phyloP scores from a whole-genome alignment of 73 alveolate genomes.

The Breviolum minutum region DNA sequence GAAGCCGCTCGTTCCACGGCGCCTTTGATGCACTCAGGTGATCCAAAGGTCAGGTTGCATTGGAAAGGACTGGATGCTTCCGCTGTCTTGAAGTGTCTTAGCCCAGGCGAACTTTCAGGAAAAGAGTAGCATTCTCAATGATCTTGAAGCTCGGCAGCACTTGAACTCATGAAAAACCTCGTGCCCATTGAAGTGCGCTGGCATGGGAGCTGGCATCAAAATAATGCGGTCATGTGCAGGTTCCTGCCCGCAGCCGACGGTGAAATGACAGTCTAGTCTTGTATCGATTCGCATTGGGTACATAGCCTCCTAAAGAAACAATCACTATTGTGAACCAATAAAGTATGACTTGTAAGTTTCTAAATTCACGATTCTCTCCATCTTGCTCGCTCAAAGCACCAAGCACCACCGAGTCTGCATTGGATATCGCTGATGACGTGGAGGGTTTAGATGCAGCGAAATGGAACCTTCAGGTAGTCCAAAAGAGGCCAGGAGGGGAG shows the following conservation, averaged over 20 bases:
- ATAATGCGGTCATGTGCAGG: no score
- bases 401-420: slow-evolving; percentile 5
- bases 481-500: slow-evolving; percentile 34
- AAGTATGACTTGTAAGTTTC: no score
- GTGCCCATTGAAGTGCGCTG: background rate
- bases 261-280: no score
- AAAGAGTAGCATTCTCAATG: slow-evolving; percentile 54
- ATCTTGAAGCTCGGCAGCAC: slow-evolving; percentile 43
- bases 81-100: background rate
- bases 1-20: slow-evolving; percentile 71
- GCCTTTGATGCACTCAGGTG: background rate
- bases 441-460: slow-evolving; percentile 65
- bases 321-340: no score
- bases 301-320: no score
- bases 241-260: no score
- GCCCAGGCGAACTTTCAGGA: slow-evolving; percentile 63
- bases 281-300: no score
- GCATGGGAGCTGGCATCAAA: background rate
- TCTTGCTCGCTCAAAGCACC: background rate
- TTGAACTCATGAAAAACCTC: no score
- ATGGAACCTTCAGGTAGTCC: slow-evolving; percentile 62
- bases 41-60: background rate
- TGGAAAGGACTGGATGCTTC: background rate
- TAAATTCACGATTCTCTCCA: no score
- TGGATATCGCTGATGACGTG: slow-evolving; percentile 63